Evolutionary conservation across 768 basidiomycete species (phyloP).

Genomic region (Amanita inopinata): DNA sequence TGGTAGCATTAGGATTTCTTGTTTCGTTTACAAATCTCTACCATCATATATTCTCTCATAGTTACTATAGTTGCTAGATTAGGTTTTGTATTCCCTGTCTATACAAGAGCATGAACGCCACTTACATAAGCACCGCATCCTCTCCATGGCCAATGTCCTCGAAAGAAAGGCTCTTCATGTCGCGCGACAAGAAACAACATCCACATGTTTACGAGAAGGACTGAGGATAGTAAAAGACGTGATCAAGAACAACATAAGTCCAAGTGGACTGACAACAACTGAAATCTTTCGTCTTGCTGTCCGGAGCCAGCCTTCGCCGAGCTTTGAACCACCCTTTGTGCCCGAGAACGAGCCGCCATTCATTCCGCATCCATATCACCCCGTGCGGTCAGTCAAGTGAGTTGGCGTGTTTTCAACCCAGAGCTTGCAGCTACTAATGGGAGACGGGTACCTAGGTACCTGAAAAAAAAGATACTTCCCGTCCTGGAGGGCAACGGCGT

Average conservation of each 20-base stretch:
- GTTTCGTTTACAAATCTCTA: not conserved
- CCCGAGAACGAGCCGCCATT: conserved; percentile 5
- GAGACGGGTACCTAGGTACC: conserved; percentile 29
- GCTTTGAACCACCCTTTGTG: conserved; percentile 16
- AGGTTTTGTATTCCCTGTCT: too few relatives aligned
- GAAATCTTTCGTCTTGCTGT: conserved; percentile 29
- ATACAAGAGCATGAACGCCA: too few relatives aligned
- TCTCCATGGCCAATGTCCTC: too few relatives aligned
- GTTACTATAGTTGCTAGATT: too few relatives aligned
- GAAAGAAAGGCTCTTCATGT: too few relatives aligned
- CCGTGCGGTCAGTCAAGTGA: conserved; percentile 46
- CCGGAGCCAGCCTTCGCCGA: conserved; percentile 19
- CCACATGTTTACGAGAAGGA: not conserved
- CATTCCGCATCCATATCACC: conserved; percentile 30
- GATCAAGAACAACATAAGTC: conserved; percentile 17
- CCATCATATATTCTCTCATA: not conserved
- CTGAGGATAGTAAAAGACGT: conserved; percentile 22
- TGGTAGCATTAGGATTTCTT: too few relatives aligned
- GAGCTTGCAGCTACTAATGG: not conserved
- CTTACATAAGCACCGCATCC: too few relatives aligned
- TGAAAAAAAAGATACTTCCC: conserved; percentile 44
- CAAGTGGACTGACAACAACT: conserved; percentile 25
- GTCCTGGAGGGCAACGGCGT: conserved; percentile 31
- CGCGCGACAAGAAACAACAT: not conserved
- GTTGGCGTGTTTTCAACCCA: conserved; percentile 12